These are phyloP conservation scores for Glaciozyma antarctica DNA, from an alignment of 768 basidiomycete genomes.

Conservation along the genomic window DNA sequence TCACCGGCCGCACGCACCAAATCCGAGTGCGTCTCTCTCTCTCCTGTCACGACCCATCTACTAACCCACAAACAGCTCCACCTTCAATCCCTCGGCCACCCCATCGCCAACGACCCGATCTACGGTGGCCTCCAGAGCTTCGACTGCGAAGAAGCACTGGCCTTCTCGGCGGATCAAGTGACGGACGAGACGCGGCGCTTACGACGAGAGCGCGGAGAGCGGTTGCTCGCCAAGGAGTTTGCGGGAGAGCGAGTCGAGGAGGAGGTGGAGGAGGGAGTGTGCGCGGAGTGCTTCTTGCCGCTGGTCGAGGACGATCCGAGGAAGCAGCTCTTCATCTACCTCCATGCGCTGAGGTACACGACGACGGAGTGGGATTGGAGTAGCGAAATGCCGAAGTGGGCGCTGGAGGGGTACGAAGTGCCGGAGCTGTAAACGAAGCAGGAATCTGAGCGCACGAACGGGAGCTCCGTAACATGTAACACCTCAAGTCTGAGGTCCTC, in stretches of 20 bases:
- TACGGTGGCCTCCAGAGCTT: constrained; percentile 52
- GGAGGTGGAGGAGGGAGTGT: constrained; percentile 46
- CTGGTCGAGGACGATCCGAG: constrained; percentile 86
- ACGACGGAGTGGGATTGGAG: constrained; percentile 72
- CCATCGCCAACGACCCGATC: constrained; percentile 90
- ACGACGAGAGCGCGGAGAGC: constrained; percentile 26
- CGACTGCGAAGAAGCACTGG: constrained; percentile 29
- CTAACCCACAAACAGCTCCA: constrained; percentile 47
- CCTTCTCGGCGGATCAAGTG: constrained; percentile 6
- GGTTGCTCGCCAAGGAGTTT: neutral
- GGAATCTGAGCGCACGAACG: too few relatives aligned
- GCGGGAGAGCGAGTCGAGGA: constrained; percentile 2
- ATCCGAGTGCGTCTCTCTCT: constrained; percentile 50
- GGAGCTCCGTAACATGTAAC: too few relatives aligned
- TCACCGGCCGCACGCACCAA: constrained; percentile 93
- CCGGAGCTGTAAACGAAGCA: too few relatives aligned
- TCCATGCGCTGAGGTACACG: constrained; percentile 81
- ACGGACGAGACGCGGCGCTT: too few relatives aligned
- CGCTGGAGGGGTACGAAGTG: constrained; percentile 39
- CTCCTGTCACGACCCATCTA: neutral
- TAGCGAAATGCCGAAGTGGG: constrained; percentile 85
- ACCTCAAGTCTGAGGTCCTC: too few relatives aligned
- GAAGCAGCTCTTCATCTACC: constrained; percentile 84
- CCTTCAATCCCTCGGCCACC: constrained; percentile 82
- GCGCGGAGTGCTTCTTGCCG: constrained; percentile 83